These are phyloP conservation scores for Starmerella cellae DNA, from an alignment of 805 yeast species.

Conservation along the genomic window DNA sequence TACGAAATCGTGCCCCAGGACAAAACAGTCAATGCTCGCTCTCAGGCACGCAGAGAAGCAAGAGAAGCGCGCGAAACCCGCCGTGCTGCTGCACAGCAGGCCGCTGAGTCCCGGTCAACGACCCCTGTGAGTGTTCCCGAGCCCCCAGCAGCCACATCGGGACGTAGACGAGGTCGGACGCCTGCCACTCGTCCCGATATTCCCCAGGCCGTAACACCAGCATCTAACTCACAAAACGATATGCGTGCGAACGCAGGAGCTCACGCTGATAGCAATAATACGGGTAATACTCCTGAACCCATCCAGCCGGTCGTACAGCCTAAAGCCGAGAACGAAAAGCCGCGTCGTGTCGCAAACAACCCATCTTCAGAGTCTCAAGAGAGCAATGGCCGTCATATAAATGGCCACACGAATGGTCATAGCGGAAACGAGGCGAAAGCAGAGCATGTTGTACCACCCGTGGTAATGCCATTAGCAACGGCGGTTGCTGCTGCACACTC, in stretches of 20 bases:
- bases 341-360: neutral
- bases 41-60: constrained; percentile 84
- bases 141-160: constrained; percentile 1
- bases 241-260: neutral
- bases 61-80: constrained; percentile 70
- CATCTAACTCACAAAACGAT: neutral
- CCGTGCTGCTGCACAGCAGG: constrained; percentile 27
- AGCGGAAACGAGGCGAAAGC: neutral
- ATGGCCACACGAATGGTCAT: neutral
- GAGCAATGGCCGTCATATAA: neutral
- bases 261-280: neutral
- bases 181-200: constrained; percentile 1
- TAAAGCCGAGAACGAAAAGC: neutral
- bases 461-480: constrained; percentile 7
- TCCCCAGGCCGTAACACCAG: constrained; percentile 4
- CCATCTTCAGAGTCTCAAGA: no score
- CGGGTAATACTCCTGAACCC: neutral
- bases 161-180: constrained; percentile 16
- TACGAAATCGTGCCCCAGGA: constrained; percentile 40
- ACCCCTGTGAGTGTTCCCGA: constrained; percentile 9
- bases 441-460: constrained; percentile 6
- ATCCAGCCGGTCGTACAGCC: neutral
- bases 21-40: constrained; percentile 49
- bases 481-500: neutral
- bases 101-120: constrained; percentile 10